Evolutionary conservation across 1,284 basidiomycete species (phyloP).

Genomic region (Austroboletus niveus): DNA sequence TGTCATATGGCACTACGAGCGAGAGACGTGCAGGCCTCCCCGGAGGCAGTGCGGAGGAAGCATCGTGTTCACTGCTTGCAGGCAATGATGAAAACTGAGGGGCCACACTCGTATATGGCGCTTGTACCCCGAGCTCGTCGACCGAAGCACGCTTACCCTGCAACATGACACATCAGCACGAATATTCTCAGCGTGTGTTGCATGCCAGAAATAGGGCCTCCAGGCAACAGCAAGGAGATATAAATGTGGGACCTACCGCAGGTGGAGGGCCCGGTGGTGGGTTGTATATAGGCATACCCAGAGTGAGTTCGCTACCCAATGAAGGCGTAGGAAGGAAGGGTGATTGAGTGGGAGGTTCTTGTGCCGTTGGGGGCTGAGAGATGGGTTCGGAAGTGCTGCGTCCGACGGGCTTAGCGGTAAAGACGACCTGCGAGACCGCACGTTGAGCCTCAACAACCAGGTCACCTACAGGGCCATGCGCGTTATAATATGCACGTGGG

Average conservation of each 20-base stretch:
- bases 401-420: constrained; percentile 42
- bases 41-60: neutral
- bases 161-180: constrained; percentile 13
- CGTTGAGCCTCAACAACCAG: constrained; percentile 65
- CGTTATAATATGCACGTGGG: constrained; percentile 70
- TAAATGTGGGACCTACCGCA: constrained; percentile 19
- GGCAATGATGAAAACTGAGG: constrained; percentile 28
- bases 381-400: constrained; percentile 7
- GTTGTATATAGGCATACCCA: constrained; percentile 15
- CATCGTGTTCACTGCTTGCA: constrained; percentile 12
- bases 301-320: constrained; percentile 31
- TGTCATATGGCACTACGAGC: constrained; percentile 7
- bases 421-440: constrained; percentile 54
- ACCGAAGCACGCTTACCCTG: constrained; percentile 24
- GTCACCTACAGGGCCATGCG: constrained; percentile 58
- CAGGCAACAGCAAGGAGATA: constrained; percentile 17
- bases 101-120: neutral
- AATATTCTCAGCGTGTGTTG: constrained; percentile 8
- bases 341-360: constrained; percentile 4
- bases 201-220: constrained; percentile 16
- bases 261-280: constrained; percentile 13
- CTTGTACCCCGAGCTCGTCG: constrained; percentile 28
- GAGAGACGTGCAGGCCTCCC: constrained; percentile 7
- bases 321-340: constrained; percentile 28
- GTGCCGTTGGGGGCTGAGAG: constrained; percentile 9